phyloP scores from a whole-genome alignment of 2,329 filamentous ascomycete genomes.

The Orbilia blumenaviensis region DNA sequence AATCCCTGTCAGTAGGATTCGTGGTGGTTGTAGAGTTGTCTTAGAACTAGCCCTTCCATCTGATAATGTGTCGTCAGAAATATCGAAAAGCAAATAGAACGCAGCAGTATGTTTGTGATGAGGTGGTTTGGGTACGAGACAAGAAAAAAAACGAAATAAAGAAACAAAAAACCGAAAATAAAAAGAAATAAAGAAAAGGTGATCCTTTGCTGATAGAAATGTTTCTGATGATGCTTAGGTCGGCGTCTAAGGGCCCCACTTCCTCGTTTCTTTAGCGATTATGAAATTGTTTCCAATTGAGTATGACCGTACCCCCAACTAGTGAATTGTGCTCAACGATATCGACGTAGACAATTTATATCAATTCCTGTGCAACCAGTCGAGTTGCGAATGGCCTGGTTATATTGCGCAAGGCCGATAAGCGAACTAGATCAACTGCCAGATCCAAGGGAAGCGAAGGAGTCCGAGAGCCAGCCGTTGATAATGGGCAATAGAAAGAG shows the following conservation, averaged over 20 bases:
- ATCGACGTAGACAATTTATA: constrained; percentile 4
- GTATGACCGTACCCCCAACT: background rate
- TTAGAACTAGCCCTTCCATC: constrained; percentile 40
- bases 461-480: constrained; percentile 48
- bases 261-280: background rate
- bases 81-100: background rate
- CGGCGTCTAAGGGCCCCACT: constrained; percentile 22
- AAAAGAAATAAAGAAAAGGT: constrained; percentile 9
- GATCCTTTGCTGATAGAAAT: constrained; percentile 4
- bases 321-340: background rate
- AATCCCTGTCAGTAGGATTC: constrained; percentile 32
- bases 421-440: constrained; percentile 53
- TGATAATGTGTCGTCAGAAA: constrained; percentile 19
- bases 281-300: constrained; percentile 10
- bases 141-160: background rate
- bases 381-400: constrained; percentile 15
- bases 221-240: constrained; percentile 11
- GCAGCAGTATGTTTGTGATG: too few species aligned
- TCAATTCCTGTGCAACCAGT: constrained; percentile 18
- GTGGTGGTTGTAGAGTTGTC: constrained; percentile 50
- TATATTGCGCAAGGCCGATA: constrained; percentile 53
- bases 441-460: constrained; percentile 54
- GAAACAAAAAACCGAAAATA: background rate
- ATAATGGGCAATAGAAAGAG: constrained; percentile 30
- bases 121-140: too few species aligned